Evolutionary conservation across 129 eudicot genomes (phyloP).

Genomic region (Daucus carota): DH1_v3.0 NC_030385.2:11973501-11974000

Average conservation of each 20-base stretch:
- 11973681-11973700: too few relatives aligned
- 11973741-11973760: neutral
- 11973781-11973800: neutral
- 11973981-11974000: neutral
- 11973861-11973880: neutral
- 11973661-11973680: too few relatives aligned
- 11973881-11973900: neutral
- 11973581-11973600: too few relatives aligned
- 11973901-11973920: neutral
- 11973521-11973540: too few relatives aligned
- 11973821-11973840: neutral
- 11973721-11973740: neutral
- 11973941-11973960: neutral
- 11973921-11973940: neutral
- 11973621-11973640: too few relatives aligned
- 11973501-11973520: too few relatives aligned
- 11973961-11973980: neutral
- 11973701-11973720: neutral
- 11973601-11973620: too few relatives aligned
- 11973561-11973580: too few relatives aligned
- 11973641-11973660: too few relatives aligned
- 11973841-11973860: neutral
- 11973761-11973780: neutral
- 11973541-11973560: too few relatives aligned
- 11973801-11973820: neutral